Evolutionary conservation across 495 filamentous ascomycete species (phyloP), one percentile per base, ranked within the genome.

Genomic region (Glonium stellatum): DNA sequence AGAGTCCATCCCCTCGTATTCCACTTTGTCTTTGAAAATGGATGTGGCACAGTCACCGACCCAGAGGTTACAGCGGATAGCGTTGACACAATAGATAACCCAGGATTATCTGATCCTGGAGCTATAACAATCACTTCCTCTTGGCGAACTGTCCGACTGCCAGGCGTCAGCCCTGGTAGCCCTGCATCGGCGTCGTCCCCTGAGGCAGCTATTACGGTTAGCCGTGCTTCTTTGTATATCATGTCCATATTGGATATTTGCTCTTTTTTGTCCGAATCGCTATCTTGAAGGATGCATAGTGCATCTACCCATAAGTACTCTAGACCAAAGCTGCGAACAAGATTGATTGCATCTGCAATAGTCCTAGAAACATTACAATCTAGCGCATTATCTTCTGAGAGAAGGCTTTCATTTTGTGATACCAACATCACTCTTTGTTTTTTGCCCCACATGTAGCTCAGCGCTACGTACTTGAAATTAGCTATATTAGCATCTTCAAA

Each of bases 261-360:
- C 5, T 4, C 3, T 25, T 58, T 22, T 21, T 56, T 57, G n/a
- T 46, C 23, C 4, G 5, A 5, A 31, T 18, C 21, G 19, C 57
- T 51, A 23, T 56, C 51, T 46, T 55, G 52, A 42, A 60, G 15
- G n/a, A 60, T 60, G 36, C 52, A 60, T 1, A 60, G 36, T 11
- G 21, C 41, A 25, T 56, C 58, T 2, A 60, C 42, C 58, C 58
- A 60, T 9, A 60, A 51, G 15, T 56, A 60, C 2, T 10, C 4
- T 23, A 57, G 22, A 9, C 46, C 18, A 5, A 59, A 9, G 5
- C 13, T n/a, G n/a, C n/a, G 22, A 25, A 4, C 5, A 21, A 52
- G 11, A 18, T 41, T 21, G 21, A 59, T 52, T 12, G 57, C 57
- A 25, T 59, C 57, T 18, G 4, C 19, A 12, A 59, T 59, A 10